Conservation (phyloP, 2,329 filamentous ascomycete genomes). For the Ceratocystis colombiana region DNA sequence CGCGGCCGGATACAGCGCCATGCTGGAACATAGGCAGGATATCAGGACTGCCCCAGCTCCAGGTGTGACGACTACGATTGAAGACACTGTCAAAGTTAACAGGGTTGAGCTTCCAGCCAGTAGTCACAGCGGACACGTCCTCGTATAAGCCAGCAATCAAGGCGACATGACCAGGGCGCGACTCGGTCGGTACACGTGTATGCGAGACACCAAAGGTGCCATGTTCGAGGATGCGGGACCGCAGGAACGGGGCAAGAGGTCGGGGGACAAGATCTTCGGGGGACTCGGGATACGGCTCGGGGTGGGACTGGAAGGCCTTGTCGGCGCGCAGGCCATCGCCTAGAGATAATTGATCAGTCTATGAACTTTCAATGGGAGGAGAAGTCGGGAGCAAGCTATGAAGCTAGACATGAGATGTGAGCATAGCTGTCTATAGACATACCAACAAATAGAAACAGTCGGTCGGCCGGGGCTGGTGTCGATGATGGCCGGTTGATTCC, state of each 20-base stretch:
- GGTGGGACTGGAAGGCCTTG: constrained; percentile 91
- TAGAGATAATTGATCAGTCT: constrained; percentile 30
- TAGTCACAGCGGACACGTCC: constrained; percentile 93
- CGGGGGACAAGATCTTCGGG: constrained; percentile 59
- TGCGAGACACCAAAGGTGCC: constrained; percentile 97
- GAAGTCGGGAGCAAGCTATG: background rate
- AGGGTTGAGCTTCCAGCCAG: constrained; percentile 96
- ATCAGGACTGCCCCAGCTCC: constrained; percentile 98
- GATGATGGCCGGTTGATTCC: constrained; percentile 51
- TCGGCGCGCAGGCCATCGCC: constrained; percentile 91
- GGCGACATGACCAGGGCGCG: constrained; percentile 88
- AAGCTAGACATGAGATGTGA: background rate
- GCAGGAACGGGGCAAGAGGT: constrained; percentile 80
- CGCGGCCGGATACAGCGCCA: constrained; percentile 75
- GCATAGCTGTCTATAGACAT: constrained; percentile 27
- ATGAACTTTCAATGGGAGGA: background rate
- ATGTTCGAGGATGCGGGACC: constrained; percentile 75
- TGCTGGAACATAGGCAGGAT: constrained; percentile 95
- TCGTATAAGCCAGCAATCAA: constrained; percentile 95
- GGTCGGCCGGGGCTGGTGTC: constrained; percentile 67
- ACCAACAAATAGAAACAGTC: constrained; percentile 90
- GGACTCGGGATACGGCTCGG: constrained; percentile 66
- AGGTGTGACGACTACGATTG: constrained; percentile 91
- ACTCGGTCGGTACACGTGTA: constrained; percentile 93
- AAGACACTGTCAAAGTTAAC: constrained; percentile 99